Conservation (phyloP, 176 grass and related monocot genomes). For the Secale cereale region DNA sequence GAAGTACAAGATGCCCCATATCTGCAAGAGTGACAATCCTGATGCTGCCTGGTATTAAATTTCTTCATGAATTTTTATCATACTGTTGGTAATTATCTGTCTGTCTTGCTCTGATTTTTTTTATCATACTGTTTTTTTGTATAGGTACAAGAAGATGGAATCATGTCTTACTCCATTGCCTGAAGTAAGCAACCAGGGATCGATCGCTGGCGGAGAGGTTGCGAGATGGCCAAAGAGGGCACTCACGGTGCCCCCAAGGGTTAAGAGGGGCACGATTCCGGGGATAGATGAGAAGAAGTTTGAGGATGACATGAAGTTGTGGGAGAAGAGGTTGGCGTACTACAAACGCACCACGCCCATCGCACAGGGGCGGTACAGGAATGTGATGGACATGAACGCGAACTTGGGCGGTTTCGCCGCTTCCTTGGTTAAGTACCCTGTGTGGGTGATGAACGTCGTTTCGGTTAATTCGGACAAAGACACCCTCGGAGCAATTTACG, state of each 20-base stretch:
- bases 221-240: constrained; percentile 84
- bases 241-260: constrained; percentile 70
- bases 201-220: constrained; percentile 66
- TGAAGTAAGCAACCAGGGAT: constrained; percentile 67
- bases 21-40: constrained; percentile 75
- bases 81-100: background rate
- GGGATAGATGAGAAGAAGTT: constrained; percentile 66
- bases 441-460: constrained; percentile 94
- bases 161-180: constrained; percentile 87
- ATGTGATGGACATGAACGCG: constrained; percentile 98
- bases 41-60: constrained; percentile 79
- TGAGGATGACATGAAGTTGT: constrained; percentile 81
- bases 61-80: background rate
- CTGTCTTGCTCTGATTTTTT: background rate
- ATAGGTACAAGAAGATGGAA: constrained; percentile 89
- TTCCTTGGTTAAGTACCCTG: constrained; percentile 56
- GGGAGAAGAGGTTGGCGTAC: constrained; percentile 62
- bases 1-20: constrained; percentile 65
- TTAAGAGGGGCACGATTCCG: constrained; percentile 72
- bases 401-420: constrained; percentile 87
- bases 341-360: constrained; percentile 65
- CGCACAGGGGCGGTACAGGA: constrained; percentile 65
- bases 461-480: constrained; percentile 58
- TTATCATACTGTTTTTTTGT: background rate
- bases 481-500: constrained; percentile 80